These are phyloP conservation scores for Suillus lakei DNA, from an alignment of 768 basidiomycete species.

Conservation along the genomic window DNA sequence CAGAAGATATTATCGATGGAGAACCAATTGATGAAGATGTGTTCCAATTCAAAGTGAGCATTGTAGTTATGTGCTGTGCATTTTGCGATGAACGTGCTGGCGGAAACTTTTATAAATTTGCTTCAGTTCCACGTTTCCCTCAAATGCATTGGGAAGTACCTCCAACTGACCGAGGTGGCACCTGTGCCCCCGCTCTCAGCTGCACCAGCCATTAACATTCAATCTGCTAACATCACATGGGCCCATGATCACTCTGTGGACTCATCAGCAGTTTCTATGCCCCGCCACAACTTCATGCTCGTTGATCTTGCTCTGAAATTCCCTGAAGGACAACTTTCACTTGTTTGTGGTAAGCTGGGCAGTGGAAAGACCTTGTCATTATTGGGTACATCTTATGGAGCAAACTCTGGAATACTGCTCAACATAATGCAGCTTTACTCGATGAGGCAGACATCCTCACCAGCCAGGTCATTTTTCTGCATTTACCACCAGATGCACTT, in stretches of 20 bases:
- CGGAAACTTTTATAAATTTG: constrained; percentile 90
- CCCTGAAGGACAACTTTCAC: constrained; percentile 76
- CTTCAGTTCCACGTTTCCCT: constrained; percentile 87
- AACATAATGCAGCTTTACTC: constrained; percentile 60
- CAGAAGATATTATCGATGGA: constrained; percentile 72
- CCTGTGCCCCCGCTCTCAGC: constrained; percentile 59
- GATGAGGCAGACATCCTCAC: constrained; percentile 87
- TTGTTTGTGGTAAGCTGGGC: constrained; percentile 89
- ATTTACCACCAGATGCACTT: constrained; percentile 82
- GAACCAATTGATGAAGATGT: constrained; percentile 61
- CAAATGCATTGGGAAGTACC: constrained; percentile 90
- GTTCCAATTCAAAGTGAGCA: constrained; percentile 63
- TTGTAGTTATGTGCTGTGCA: constrained; percentile 39
- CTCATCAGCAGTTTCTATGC: constrained; percentile 69
- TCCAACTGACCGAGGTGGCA: constrained; percentile 73
- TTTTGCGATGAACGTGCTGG: constrained; percentile 85
- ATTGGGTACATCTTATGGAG: constrained; percentile 46
- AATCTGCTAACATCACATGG: constrained; percentile 91
- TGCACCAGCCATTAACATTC: constrained; percentile 66
- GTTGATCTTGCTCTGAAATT: constrained; percentile 80
- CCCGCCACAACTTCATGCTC: constrained; percentile 78
- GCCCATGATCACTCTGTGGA: constrained; percentile 71
- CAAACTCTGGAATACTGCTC: constrained; percentile 5
- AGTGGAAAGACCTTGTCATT: constrained; percentile 88
- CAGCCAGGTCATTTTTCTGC: constrained; percentile 82